phyloP scores from a whole-genome alignment of 1,284 basidiomycete genomes.

The Austroboletus novae-zelandiae region DNA sequence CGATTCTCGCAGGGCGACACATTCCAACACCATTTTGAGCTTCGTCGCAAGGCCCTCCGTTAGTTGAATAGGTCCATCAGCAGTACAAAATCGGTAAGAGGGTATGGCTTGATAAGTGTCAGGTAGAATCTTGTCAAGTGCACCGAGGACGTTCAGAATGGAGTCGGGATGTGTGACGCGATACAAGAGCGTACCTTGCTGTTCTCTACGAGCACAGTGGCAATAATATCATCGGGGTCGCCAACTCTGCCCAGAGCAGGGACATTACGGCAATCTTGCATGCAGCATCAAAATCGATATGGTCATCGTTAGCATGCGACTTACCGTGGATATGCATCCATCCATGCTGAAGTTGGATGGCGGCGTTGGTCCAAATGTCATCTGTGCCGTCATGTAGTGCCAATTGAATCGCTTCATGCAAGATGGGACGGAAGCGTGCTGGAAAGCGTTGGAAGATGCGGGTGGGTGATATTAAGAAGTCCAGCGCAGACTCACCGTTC shows the following conservation, averaged over 20 bases:
- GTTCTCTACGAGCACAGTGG: conserved; percentile 65
- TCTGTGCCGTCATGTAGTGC: conserved; percentile 58
- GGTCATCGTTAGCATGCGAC: conserved; percentile 12
- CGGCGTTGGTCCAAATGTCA: conserved; percentile 62
- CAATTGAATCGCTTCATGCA: conserved; percentile 57
- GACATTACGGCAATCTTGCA: conserved; percentile 65
- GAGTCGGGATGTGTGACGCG: background rate
- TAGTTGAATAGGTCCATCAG: conserved; percentile 62
- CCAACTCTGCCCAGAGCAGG: conserved; percentile 71
- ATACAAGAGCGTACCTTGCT: conserved; percentile 48
- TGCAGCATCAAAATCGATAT: background rate
- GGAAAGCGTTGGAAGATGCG: background rate
- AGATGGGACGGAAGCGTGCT: conserved; percentile 58
- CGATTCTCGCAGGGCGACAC: conserved; percentile 17
- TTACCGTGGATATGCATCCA: conserved; percentile 85
- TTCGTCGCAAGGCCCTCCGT: conserved; percentile 57
- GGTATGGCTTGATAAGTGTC: conserved; percentile 81
- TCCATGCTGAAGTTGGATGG: conserved; percentile 61
- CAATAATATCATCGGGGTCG: conserved; percentile 79
- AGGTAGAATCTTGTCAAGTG: conserved; percentile 48
- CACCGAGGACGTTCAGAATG: background rate
- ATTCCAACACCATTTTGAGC: conserved; percentile 39
- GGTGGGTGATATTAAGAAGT: background rate
- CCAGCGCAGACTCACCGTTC: conserved; percentile 49
- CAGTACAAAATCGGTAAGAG: conserved; percentile 71